A percentile compares a stretch with the other conserved stretches of the same genome.
Conservation (phyloP, 2,329 filamentous ascomycete species). For the Ophidiomyces ophidiicola region DNA sequence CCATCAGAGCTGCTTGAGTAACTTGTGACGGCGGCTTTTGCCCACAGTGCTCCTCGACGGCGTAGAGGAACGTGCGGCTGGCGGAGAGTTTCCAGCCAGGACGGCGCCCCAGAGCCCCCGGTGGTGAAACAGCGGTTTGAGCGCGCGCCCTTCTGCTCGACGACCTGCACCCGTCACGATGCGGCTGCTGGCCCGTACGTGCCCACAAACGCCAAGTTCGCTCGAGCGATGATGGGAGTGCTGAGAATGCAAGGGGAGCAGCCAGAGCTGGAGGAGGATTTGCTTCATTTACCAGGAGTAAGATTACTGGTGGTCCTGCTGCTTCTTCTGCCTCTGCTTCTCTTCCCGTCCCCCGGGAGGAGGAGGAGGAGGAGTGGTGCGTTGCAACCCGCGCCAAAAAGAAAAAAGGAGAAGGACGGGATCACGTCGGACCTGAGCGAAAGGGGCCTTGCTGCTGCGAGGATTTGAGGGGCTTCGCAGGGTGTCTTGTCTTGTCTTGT, state of each 20-base stretch:
- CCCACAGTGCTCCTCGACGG: constrained; percentile 11
- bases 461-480: too few relatives aligned
- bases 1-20: constrained; percentile 11
- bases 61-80: constrained; percentile 11
- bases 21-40: constrained; percentile 11
- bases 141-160: constrained; percentile 9
- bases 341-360: too few relatives aligned
- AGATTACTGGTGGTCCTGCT: too few relatives aligned
- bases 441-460: too few relatives aligned
- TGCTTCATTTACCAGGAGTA: too few relatives aligned
- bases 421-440: too few relatives aligned
- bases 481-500: too few relatives aligned
- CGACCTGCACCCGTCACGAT: constrained; percentile 11
- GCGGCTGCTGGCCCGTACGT: constrained; percentile 8
- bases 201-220: constrained; percentile 9
- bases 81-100: constrained; percentile 12
- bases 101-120: constrained; percentile 6
- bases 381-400: too few relatives aligned
- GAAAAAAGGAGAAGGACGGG: too few relatives aligned
- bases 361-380: too few relatives aligned
- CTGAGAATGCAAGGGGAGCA: too few relatives aligned
- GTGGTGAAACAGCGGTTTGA: constrained; percentile 10
- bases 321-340: too few relatives aligned
- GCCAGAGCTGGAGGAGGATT: constrained; percentile 5
- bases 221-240: constrained; percentile 5